phyloP scores from a whole-genome alignment of 441 rosid genomes.

The Flueggea neowawraea region DNA sequence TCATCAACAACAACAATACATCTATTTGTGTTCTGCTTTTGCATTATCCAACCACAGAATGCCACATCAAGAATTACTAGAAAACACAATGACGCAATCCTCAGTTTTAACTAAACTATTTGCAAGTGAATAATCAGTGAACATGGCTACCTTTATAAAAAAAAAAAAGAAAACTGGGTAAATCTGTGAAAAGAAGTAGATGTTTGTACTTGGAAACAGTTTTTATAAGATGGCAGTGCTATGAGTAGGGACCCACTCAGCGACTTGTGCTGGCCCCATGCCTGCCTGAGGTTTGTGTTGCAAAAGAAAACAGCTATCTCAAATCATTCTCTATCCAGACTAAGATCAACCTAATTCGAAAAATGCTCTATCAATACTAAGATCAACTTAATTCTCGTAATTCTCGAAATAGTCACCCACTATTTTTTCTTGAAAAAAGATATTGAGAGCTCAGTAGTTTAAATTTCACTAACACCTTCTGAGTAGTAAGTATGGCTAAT shows the following conservation, averaged over 20 bases:
- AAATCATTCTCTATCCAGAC: too few relatives aligned
- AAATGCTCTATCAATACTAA: too few relatives aligned
- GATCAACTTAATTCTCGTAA: too few relatives aligned
- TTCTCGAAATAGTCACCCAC: too few relatives aligned
- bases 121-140: conserved; percentile 13
- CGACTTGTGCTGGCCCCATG: conserved; percentile 3
- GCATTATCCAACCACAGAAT: background rate
- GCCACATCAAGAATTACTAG: conserved; percentile 10
- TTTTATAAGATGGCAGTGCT: conserved; percentile 5
- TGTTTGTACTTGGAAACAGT: conserved; percentile 21
- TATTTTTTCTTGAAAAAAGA: too few relatives aligned
- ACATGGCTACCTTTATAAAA: too few relatives aligned
- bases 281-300: conserved; percentile 1
- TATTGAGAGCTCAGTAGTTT: too few relatives aligned
- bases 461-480: too few relatives aligned
- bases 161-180: background rate
- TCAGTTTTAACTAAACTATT: conserved; percentile 11
- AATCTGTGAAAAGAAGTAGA: conserved; percentile 5
- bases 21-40: background rate
- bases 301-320: background rate
- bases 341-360: too few relatives aligned
- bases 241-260: conserved; percentile 15
- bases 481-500: too few relatives aligned
- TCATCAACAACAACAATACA: background rate
- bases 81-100: conserved; percentile 7